Evolutionary conservation across 2,329 filamentous ascomycete genomes (phyloP).

Genomic region (Cladophialophora chaetospira): DNA sequence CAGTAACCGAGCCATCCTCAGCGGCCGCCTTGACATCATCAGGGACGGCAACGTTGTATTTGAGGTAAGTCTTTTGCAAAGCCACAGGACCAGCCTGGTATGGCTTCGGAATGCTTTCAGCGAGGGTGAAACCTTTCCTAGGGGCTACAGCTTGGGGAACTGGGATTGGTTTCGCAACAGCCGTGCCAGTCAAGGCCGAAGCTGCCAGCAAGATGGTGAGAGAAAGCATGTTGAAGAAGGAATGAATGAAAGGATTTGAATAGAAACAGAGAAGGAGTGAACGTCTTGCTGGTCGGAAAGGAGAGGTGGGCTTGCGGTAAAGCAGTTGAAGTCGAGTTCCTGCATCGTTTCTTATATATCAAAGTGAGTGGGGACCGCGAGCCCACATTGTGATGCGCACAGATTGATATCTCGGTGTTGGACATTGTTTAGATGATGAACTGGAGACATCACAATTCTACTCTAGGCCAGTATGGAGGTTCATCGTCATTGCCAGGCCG

Average conservation of each 20-base stretch:
- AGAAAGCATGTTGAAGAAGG: slow-evolving; percentile 27
- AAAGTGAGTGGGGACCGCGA: slow-evolving; percentile 1
- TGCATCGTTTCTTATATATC: slow-evolving; percentile 24
- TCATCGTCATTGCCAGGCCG: slow-evolving; percentile 21
- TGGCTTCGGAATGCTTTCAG: slow-evolving; percentile 27
- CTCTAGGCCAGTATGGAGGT: slow-evolving; percentile 19
- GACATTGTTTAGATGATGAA: slow-evolving; percentile 1
- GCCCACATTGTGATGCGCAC: neutral
- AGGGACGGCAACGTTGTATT: slow-evolving; percentile 31
- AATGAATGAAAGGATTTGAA: slow-evolving; percentile 10
- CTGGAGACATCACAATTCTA: slow-evolving; percentile 11
- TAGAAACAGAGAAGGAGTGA: slow-evolving; percentile 8
- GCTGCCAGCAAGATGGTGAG: slow-evolving; percentile 23
- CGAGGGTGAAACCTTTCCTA: slow-evolving; percentile 31
- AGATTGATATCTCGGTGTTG: neutral
- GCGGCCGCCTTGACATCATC: slow-evolving; percentile 25
- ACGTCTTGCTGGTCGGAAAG: slow-evolving; percentile 12
- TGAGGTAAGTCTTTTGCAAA: slow-evolving; percentile 28
- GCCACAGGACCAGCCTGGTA: slow-evolving; percentile 28
- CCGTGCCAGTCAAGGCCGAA: slow-evolving; percentile 22
- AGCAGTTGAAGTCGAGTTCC: neutral
- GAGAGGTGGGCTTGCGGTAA: slow-evolving; percentile 24
- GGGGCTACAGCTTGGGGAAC: slow-evolving; percentile 9
- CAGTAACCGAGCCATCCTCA: slow-evolving; percentile 33
- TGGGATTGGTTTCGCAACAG: slow-evolving; percentile 27